Evolutionary conservation across 2,329 filamentous ascomycete species (phyloP).

Genomic region (Orbilia blumenaviensis): DNA sequence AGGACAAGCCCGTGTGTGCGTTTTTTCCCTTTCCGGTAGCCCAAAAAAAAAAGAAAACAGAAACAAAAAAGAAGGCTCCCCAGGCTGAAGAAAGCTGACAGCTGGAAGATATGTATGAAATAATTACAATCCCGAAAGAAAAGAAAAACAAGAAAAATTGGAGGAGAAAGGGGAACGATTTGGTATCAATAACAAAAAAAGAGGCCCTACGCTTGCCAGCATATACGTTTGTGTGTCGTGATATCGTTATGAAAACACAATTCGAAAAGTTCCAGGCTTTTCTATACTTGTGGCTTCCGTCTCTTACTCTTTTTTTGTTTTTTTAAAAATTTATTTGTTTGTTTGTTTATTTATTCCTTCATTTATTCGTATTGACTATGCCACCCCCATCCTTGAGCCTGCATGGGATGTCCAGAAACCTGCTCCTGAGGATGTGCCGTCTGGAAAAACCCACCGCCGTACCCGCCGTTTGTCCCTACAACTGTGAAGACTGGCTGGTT

Average conservation of each 20-base stretch:
- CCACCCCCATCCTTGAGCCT: conserved; percentile 36
- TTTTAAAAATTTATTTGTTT: neutral
- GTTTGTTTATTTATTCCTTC: neutral
- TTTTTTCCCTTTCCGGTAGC: neutral
- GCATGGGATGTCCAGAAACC: conserved; percentile 28
- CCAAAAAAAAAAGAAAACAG: neutral
- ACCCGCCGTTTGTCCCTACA: conserved; percentile 28
- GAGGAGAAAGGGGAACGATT: conserved; percentile 2
- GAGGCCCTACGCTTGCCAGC: conserved; percentile 4
- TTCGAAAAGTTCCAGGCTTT: conserved; percentile 10
- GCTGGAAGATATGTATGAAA: conserved; percentile 25
- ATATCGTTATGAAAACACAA: conserved; percentile 23
- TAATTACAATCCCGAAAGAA: conserved; percentile 35
- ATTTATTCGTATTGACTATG: conserved; percentile 21
- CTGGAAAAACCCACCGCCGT: conserved; percentile 43
- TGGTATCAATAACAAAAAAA: conserved; percentile 26
- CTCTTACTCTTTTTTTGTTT: neutral
- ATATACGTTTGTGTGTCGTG: conserved; percentile 8
- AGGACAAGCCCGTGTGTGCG: conserved; percentile 9
- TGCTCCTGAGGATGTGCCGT: conserved; percentile 13
- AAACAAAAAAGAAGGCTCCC: no score
- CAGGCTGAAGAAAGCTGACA: no score
- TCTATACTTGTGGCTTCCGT: conserved; percentile 33
- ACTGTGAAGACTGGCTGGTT: conserved; percentile 44
- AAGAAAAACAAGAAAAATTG: neutral